Conservation (phyloP, 768 basidiomycete species). For the Neoboletus magnificus region DNA sequence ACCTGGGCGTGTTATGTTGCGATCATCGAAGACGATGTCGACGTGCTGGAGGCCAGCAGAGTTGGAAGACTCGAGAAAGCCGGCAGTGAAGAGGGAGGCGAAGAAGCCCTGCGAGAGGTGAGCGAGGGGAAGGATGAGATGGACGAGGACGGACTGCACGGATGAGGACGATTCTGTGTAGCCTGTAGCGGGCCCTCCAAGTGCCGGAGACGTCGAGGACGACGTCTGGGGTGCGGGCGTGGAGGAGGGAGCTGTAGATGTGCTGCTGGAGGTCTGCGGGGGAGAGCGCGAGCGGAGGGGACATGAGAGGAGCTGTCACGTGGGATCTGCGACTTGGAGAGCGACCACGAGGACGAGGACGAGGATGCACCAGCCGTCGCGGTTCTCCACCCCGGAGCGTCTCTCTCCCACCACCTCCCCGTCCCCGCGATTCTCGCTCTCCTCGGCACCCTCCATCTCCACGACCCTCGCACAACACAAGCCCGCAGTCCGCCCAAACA, state of each 20-base stretch:
- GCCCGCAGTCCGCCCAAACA: conserved; percentile 55
- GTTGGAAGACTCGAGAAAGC: conserved; percentile 60
- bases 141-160: conserved; percentile 60
- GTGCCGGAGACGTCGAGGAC: conserved; percentile 63
- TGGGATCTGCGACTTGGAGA: background rate
- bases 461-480: conserved; percentile 40
- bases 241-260: conserved; percentile 70
- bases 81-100: conserved; percentile 78
- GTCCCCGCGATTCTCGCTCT: conserved; percentile 70
- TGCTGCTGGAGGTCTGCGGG: conserved; percentile 66
- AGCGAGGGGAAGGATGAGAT: background rate
- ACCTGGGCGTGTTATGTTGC: conserved; percentile 87
- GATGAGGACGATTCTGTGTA: conserved; percentile 85
- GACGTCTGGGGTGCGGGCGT: conserved; percentile 74
- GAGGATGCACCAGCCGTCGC: conserved; percentile 53
- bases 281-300: conserved; percentile 39
- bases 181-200: conserved; percentile 70
- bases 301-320: conserved; percentile 26
- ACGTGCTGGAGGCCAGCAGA: conserved; percentile 47
- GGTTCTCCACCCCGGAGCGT: conserved; percentile 50
- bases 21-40: conserved; percentile 73
- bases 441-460: conserved; percentile 43
- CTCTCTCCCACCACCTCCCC: conserved; percentile 50
- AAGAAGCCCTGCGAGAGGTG: conserved; percentile 69
- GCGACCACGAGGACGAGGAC: conserved; percentile 44